Base-by-base conservation (phyloP, 164 flowering plant species). In the Magnolia sinica region DNA sequence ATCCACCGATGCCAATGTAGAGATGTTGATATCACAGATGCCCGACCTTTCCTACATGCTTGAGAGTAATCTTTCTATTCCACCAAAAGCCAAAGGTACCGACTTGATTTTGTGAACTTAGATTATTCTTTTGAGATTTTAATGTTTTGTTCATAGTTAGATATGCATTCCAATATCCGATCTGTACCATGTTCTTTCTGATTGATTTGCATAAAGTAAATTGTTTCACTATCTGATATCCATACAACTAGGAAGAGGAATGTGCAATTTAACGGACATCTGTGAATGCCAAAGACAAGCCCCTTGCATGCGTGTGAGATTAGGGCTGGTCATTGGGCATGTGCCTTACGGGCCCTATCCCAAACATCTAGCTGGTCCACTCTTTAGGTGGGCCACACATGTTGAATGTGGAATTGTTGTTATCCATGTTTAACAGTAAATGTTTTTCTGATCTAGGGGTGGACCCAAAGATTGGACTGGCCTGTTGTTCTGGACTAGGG, bases 1-100 rank as follows among this genome's bases (percentile, higher is more conserved):
- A 58, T 52, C 82, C 16, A 69, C 71, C 6, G 73, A 82, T 68
- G 24, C 73, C 50, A 72, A 20, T 59, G 78, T 79, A 23, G 76
- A 79, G 71, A 74, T 68, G 45, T 67, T 82, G 75, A 66, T 79
- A 31, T 77, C 80, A 22, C 74, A 82, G 74, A 79, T 82, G 78
- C 82, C 50, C 24, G 82, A 82, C 68, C 79, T 82, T 74, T 82
- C 84, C 18, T 82, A 77, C 77, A 82, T 82, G 82, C 80, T 82
- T 37, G 82, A 67, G 49, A 70, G 50, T 66, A 72, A 77, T 18
- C 80, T 82, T 59, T 74, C 78, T 8, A 79, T 82, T 8, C 80
- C 82, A 8, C 19, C 71, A 72, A 79, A 61, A 76, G 70, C 20
- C 11, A 76, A 82, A 59, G 79, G 51, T 45, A 45, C 76, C 64